Evolutionary conservation across 1,284 basidiomycete genomes (phyloP), one percentile per base, ranked within the genome.

Genomic region (Phylloporus sp.): DNA sequence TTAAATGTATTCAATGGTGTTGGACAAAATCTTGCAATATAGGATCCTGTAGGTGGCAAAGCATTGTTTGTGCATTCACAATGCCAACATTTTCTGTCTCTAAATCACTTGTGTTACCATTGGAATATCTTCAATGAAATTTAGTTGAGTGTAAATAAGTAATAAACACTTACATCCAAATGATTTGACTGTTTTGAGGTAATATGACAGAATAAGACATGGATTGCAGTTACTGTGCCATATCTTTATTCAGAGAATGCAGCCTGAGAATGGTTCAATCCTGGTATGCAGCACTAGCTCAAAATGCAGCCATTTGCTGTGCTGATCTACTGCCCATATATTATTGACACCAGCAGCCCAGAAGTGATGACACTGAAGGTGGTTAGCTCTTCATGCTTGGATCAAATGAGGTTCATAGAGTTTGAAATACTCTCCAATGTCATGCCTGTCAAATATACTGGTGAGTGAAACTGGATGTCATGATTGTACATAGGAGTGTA

Each of bases 21-120:
- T 64, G 59, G 3, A 63, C 49, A 28, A 3, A 53, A 1, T 49
- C 58, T 32, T 22, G 2, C 11, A 47, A 26, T 3, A 2, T 2
- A 10, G 24, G 24, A 28, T 47, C 26, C 2, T 26, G 26, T 24
- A 37, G 53, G 18, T 73, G 74, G 0, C 59, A 58, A 0, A 76
- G 52, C 42, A 66, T 60, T 0, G 73, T 71, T 13, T 76, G 74
- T 0, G 65, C 70, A 57, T 76, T 76, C 28, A 72, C 72, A 22
- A 74, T 61, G 0, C 72, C 60, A 39, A 68, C 70, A 37, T 74
- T 75, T 50, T 76, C 73, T 0, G 68, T 63, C 0, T 72, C 70
- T 1, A 68, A 69, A 51, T 76, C 70, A 57, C 75, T 75, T 75
- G 70, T 0, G 73, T 74, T 0, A 74, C 59, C 42, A 66, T 18